These are phyloP conservation scores for Pleurotus eryngii DNA, from an alignment of 768 basidiomycete genomes.

Conservation along the genomic window DNA sequence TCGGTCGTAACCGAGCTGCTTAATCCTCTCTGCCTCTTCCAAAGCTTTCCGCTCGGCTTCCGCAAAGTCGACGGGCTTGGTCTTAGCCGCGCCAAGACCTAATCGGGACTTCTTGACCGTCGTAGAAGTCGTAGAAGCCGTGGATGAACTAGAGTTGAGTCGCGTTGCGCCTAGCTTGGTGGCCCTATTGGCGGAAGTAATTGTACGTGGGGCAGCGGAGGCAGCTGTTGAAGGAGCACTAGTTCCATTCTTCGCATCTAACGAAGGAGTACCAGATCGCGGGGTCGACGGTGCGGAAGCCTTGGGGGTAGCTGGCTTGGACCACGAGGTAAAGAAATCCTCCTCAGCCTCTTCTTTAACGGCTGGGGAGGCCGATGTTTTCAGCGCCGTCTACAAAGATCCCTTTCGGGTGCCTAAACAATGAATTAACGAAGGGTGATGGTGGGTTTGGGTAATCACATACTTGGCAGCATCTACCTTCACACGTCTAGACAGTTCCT, in stretches of 20 bases:
- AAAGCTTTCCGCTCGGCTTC: constrained; percentile 87
- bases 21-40: constrained; percentile 91
- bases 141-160: constrained; percentile 33
- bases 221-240: constrained; percentile 25
- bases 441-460: constrained; percentile 16
- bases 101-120: constrained; percentile 63
- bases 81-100: constrained; percentile 80
- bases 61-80: constrained; percentile 87
- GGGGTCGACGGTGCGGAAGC: constrained; percentile 48
- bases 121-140: constrained; percentile 21
- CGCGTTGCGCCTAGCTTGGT: constrained; percentile 25
- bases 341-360: constrained; percentile 58
- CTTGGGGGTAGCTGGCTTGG: constrained; percentile 71
- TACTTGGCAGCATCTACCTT: constrained; percentile 73
- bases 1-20: constrained; percentile 89
- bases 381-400: constrained; percentile 84
- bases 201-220: constrained; percentile 49
- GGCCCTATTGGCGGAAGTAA: constrained; percentile 31
- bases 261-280: constrained; percentile 50
- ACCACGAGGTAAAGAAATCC: constrained; percentile 97
- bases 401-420: constrained; percentile 66
- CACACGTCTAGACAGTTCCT: constrained; percentile 79
- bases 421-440: constrained; percentile 4
- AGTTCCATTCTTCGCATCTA: constrained; percentile 44
- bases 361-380: constrained; percentile 29